Conservation (phyloP, 2,329 filamentous ascomycete species). For the Beauveria varroae region DNA sequence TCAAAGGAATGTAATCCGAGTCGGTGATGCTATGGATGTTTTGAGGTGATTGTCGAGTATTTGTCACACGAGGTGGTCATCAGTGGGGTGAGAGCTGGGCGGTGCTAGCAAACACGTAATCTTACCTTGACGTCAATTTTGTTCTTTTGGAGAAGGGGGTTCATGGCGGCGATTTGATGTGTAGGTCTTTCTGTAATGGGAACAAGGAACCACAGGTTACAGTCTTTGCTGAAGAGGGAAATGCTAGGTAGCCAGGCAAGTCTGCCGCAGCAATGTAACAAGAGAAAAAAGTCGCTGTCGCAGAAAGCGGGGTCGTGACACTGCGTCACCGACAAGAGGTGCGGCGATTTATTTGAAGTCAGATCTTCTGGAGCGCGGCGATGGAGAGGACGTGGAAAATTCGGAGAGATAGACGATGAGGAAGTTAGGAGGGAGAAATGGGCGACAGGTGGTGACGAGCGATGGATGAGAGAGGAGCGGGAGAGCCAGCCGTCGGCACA, state of each 20-base stretch:
- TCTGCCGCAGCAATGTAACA: neutral
- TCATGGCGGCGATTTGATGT: constrained; percentile 54
- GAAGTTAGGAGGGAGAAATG: neutral
- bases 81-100: neutral
- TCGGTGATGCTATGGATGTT: neutral
- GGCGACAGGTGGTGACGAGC: neutral
- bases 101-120: constrained; percentile 18
- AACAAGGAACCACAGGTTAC: neutral
- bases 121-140: constrained; percentile 93
- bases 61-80: neutral
- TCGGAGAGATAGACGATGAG: neutral
- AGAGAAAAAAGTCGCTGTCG: constrained; percentile 2
- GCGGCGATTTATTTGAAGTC: neutral
- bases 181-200: neutral
- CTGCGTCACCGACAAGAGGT: constrained; percentile 2
- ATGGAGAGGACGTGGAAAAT: neutral
- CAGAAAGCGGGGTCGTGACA: constrained; percentile 2
- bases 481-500: neutral
- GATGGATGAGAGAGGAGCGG: neutral
- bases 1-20: neutral
- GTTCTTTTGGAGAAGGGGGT: constrained; percentile 95
- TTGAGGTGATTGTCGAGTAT: neutral
- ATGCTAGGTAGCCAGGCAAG: neutral
- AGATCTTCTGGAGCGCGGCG: neutral
- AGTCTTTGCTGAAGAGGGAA: neutral